Percentiles rank a stretch among this genome's conserved stretches.
Conservation (phyloP, 352 stramenopile genomes). For the Phytophthora multivora region DNA sequence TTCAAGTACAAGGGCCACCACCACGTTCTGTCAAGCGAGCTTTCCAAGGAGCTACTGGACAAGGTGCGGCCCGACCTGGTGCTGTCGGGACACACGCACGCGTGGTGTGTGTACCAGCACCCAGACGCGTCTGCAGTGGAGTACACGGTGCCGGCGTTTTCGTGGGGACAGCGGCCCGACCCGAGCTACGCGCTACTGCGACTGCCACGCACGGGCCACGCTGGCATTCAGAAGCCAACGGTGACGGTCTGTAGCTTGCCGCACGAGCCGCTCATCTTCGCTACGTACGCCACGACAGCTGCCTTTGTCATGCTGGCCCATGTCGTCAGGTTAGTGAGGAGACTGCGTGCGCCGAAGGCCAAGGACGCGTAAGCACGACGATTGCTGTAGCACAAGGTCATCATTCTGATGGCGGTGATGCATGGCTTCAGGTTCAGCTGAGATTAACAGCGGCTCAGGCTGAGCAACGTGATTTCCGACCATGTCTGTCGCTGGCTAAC, state of each 20-base stretch:
- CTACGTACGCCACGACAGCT: constrained; percentile 31
- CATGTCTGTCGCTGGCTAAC: constrained; percentile 8
- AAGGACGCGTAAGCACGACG: constrained; percentile 21
- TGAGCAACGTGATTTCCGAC: constrained; percentile 1
- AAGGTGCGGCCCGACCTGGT: constrained; percentile 57
- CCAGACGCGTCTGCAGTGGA: constrained; percentile 32
- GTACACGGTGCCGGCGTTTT: constrained; percentile 77
- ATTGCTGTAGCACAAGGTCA: no score
- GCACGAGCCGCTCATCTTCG: constrained; percentile 44
- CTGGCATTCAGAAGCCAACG: not conserved
- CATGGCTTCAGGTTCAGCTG: not conserved
- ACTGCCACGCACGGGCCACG: constrained; percentile 8
- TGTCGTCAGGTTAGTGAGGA: constrained; percentile 12
- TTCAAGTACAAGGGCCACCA: constrained; percentile 69
- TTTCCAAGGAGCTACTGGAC: constrained; percentile 57
- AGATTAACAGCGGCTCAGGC: not conserved
- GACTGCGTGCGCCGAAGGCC: constrained; percentile 8
- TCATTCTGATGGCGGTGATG: no score
- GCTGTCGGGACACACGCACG: constrained; percentile 79
- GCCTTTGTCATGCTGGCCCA: constrained; percentile 19
- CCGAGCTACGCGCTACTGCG: constrained; percentile 73
- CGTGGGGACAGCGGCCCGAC: constrained; percentile 79
- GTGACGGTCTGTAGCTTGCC: constrained; percentile 44
- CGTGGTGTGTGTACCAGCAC: constrained; percentile 64
- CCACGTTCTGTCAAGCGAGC: constrained; percentile 65